These are phyloP conservation scores for Platanthera guangdongensis DNA, from an alignment of 106 monocot species.

Conservation along the genomic window DNA sequence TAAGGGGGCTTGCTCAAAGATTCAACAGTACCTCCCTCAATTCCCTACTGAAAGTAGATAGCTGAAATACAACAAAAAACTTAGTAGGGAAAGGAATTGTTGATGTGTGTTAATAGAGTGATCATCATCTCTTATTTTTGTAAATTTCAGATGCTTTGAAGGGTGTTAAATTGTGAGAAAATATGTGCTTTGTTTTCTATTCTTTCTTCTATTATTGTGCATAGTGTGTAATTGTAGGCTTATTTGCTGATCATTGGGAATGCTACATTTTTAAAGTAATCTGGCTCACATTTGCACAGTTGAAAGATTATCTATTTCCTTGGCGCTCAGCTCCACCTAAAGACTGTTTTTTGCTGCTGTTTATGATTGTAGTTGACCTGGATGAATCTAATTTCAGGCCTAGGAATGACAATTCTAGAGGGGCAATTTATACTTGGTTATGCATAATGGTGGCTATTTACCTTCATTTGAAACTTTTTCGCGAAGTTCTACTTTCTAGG, in stretches of 20 bases:
- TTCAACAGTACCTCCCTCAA: conserved; percentile 99
- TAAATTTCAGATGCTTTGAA: background rate
- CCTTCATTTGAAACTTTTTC: too few species aligned
- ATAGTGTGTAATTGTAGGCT: background rate
- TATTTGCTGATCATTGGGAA: background rate
- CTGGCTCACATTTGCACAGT: too few species aligned
- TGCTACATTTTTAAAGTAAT: too few species aligned
- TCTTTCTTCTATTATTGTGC: background rate
- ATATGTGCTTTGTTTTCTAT: background rate
- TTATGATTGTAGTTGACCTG: too few species aligned
- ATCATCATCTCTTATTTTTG: background rate
- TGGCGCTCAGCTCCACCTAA: too few species aligned
- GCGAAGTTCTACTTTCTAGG: too few species aligned
- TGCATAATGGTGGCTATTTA: too few species aligned
- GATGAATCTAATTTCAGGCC: too few species aligned
- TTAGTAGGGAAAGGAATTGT: background rate
- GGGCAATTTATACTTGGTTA: too few species aligned
- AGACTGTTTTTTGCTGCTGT: too few species aligned
- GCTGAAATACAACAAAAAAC: conserved; percentile 18
- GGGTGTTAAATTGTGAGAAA: background rate
- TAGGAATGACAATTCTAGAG: too few species aligned
- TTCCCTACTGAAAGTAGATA: conserved; percentile 75
- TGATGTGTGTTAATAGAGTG: background rate
- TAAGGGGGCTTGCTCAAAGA: conserved; percentile 82
- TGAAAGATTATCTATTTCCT: too few species aligned